Base-by-base conservation (phyloP, 2,329 filamentous ascomycete genomes). In the Aspergillus oerlinghausenensis region DNA sequence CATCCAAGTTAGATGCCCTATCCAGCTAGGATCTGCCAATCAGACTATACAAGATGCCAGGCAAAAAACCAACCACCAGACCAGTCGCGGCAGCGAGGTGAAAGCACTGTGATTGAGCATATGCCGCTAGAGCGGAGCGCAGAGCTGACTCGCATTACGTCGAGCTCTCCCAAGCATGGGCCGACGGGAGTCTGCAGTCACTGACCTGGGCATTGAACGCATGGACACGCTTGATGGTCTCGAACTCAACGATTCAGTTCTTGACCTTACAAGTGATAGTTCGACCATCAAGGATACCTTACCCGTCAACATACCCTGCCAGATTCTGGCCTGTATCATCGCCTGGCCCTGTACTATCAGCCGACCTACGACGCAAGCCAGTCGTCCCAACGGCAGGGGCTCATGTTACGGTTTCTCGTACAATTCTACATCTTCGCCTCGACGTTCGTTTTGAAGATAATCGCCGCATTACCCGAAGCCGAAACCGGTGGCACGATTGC, bases 261-360 rank as follows among this genome's bases (percentile, higher is more conserved):
- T 85, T n/a, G 80, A 85, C 62, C 82, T 82, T 0, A 72, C 65
- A 7, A 80, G 73, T 35, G 74, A 77, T 1, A 77, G n/a, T 84
- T 84, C 62, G 77, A 84, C 56, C 75, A 29, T 11, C 7, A 26
- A 7, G 5, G 25, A 26, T 26, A 26, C 6, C 25, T 26, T 7
- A 26, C 6, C 25, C 25, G 25, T 6, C 25, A 7, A 26, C 25
- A 77, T 96, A 2, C 90, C 91, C 0, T 96, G 89, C 87, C 91
- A 95, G 70, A 82, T 86, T 0, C 74, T 94, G 47, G 63, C 89
- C 81, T 84, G 85, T 3, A 80, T 87, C n/a, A 75, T 95, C 62
- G 87, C 92, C 77, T 96, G 80, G 79, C 81, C 90, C 67, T 86
- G 81, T 93, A 89, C 84, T 96, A 96, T 79, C 96, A 92, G 70